Conservation (phyloP, 768 basidiomycete genomes). For the Rhizopogon rudus region DNA sequence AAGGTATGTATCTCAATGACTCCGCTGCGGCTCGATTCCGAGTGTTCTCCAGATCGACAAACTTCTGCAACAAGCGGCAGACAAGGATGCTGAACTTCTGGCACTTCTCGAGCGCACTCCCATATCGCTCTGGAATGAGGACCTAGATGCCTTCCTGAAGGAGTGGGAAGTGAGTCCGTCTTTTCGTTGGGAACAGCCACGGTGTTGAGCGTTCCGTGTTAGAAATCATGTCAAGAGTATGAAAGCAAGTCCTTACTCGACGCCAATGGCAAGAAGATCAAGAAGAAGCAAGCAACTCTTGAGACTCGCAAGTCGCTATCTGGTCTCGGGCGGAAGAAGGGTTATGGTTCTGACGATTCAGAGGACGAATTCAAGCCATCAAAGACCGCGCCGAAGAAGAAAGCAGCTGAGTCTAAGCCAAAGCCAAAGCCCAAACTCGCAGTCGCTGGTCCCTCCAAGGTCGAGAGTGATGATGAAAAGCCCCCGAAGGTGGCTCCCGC, state of each 20-base stretch:
- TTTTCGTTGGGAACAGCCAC: not conserved
- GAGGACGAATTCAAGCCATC: slow-evolving; percentile 55
- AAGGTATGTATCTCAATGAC: slow-evolving; percentile 45
- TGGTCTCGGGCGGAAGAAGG: slow-evolving; percentile 34
- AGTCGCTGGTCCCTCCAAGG: slow-evolving; percentile 37
- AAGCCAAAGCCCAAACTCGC: slow-evolving; percentile 17
- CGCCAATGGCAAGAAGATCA: slow-evolving; percentile 47
- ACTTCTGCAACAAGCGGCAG: slow-evolving; percentile 70
- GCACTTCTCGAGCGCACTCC: slow-evolving; percentile 73
- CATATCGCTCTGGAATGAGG: slow-evolving; percentile 83
- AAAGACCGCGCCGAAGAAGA: slow-evolving; percentile 40
- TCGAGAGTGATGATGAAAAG: slow-evolving; percentile 38
- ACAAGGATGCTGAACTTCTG: slow-evolving; percentile 81
- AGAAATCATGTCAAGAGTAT: slow-evolving; percentile 41
- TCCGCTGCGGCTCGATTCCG: slow-evolving; percentile 5
- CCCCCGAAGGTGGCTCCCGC: slow-evolving; percentile 8
- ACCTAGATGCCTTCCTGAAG: slow-evolving; percentile 76
- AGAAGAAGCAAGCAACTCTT: slow-evolving; percentile 53
- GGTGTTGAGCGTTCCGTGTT: slow-evolving; percentile 1
- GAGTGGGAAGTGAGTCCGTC: slow-evolving; percentile 78
- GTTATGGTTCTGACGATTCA: slow-evolving; percentile 31
- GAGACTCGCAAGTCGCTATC: slow-evolving; percentile 46
- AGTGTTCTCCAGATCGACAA: slow-evolving; percentile 63
- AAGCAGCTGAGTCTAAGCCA: slow-evolving; percentile 16
- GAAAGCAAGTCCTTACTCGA: slow-evolving; percentile 41